These are phyloP conservation scores for Gracilaria domingensis DNA, from an alignment of 23 red algal genomes.

Conservation along the genomic window DNA sequence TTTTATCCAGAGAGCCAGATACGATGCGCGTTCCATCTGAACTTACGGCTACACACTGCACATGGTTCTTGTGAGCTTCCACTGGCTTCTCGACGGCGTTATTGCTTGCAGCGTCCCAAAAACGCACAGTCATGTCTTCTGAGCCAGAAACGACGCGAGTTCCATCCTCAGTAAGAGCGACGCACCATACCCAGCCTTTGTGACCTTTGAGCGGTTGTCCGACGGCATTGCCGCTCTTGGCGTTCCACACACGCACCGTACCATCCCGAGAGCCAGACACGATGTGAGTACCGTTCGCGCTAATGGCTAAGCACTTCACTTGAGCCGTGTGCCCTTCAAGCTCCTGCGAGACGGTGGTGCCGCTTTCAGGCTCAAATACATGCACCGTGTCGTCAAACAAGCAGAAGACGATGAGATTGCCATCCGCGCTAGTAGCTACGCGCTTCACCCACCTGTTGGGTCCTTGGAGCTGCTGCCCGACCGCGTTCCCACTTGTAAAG, in stretches of 20 bases:
- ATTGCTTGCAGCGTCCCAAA: not conserved
- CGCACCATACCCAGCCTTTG: not conserved
- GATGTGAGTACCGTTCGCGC: not conserved
- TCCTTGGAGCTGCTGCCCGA: not conserved
- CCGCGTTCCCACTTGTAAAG: not conserved
- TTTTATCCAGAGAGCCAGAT: not conserved
- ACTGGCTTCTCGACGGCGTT: not conserved
- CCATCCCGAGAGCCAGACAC: not conserved
- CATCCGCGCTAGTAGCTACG: too few species aligned
- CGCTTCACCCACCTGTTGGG: too few species aligned
- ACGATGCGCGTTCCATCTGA: not conserved
- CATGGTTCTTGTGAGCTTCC: not conserved
- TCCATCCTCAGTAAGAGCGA: not conserved
- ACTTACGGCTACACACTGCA: not conserved
- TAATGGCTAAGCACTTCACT: not conserved
- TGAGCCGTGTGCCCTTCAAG: not conserved
- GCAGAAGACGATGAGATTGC: too few species aligned
- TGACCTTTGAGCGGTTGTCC: not conserved
- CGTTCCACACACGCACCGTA: not conserved
- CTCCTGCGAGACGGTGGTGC: not conserved
- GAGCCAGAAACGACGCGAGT: slow-evolving; percentile 1
- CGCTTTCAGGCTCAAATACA: too few species aligned
- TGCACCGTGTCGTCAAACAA: too few species aligned
- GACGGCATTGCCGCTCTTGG: too few species aligned
- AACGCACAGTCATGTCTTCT: not conserved